Evolutionary conservation across 768 basidiomycete genomes (phyloP).

Genomic region (Mycena crocata): DNA sequence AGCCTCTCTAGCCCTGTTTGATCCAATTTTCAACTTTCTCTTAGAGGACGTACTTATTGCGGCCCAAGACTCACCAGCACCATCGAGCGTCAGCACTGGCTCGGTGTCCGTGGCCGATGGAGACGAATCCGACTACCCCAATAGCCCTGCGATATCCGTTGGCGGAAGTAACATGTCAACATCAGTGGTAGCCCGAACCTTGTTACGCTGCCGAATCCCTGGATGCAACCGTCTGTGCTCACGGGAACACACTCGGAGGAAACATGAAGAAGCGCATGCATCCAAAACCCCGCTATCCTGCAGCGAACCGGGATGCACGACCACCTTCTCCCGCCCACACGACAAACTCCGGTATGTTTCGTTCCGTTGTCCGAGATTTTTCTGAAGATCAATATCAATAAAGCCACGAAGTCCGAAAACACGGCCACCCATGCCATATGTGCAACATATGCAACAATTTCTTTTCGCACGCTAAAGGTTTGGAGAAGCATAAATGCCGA

Average conservation of each 20-base stretch:
- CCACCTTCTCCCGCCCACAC: background rate
- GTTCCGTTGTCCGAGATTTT: background rate
- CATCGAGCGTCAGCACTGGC: background rate
- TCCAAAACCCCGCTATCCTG: background rate
- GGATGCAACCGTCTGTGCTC: background rate
- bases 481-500: background rate
- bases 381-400: background rate
- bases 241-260: background rate
- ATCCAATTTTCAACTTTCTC: background rate
- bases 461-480: background rate
- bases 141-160: too few relatives aligned
- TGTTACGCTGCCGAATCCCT: background rate
- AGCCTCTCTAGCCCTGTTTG: background rate
- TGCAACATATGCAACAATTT: background rate
- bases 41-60: background rate
- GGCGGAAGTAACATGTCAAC: too few relatives aligned
- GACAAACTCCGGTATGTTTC: background rate
- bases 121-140: background rate
- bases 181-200: background rate
- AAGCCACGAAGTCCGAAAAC: background rate
- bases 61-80: background rate
- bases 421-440: background rate
- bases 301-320: background rate
- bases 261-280: background rate
- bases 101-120: background rate